Base-by-base conservation (phyloP, 345 rosid genomes). In the Camelina laxa region DNA sequence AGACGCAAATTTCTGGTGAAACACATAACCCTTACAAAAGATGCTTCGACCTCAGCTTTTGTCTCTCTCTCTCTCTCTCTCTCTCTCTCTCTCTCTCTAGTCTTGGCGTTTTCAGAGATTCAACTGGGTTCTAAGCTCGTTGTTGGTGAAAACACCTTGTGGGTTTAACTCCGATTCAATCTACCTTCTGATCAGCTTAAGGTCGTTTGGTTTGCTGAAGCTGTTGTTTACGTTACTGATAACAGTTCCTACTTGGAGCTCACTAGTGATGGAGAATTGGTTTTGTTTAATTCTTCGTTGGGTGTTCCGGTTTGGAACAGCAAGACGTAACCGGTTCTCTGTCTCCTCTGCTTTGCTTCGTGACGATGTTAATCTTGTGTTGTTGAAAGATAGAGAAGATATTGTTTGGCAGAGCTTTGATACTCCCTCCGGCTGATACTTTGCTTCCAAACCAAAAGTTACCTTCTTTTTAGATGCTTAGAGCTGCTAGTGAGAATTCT, bases 161-260 rank as follows among this genome's bases (percentile, higher is more conserved):
- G 97, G 83, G 56, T 92, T 88, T 78, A 82, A 83, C 83, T 87
- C 92, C 0, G 63, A 81, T 24, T 81, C 80, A 2, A 86, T 92
- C 67, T n/a, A 92, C 87, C 96, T 63, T 79, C 60, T 49, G 70
- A 74, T 35, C 70, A 86, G 50, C 83, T 71, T 64, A 82, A 70
- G 10, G 81, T 87, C 22, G 91, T 92, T 48, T 92, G 97, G 97
- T 87, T 83, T 72, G 93, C 88, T 45, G 96, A 96, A 60, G 94
- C 83, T 14, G 87, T 59, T 75, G 81, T 80, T 49, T 38, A 72
- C 2, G 96, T 88, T 6, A 68, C 93, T 6, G 81, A 60, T 50
- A 80, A 83, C 68, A 77, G 69, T 56, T 92, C 97, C 20, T 90
- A 81, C 83, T 88, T 92, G 61, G 85, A 88, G 80, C 87, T 92